Percentiles rank a stretch among this genome's conserved stretches.
Conservation (phyloP, 768 basidiomycete species). For the Gloeopeniophorella convolvens region DNA sequence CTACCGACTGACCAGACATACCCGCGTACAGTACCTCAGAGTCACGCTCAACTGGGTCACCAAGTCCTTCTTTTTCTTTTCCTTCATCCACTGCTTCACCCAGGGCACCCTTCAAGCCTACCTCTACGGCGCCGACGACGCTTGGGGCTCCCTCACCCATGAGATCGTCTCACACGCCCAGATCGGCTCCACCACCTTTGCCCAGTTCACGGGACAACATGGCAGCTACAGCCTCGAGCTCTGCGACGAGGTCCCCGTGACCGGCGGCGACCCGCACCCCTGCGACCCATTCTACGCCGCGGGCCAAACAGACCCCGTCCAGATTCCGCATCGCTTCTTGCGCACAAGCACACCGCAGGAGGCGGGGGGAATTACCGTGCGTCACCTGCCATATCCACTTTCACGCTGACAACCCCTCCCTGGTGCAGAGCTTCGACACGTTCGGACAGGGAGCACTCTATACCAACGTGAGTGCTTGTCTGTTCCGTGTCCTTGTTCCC, state of each 20-base stretch:
- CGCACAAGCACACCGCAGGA: background rate
- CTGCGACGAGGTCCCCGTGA: conserved; percentile 41
- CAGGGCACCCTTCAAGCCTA: conserved; percentile 48
- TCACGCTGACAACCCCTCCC: background rate
- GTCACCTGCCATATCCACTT: background rate
- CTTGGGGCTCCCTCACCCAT: conserved; percentile 33
- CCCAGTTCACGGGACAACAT: conserved; percentile 24
- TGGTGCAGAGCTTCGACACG: background rate
- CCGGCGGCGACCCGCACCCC: conserved; percentile 4
- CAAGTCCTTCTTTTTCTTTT: conserved; percentile 43
- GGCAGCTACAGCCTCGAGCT: conserved; percentile 31
- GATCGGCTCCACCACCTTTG: conserved; percentile 32
- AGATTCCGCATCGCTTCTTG: conserved; percentile 8
- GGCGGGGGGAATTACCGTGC: too few relatives aligned
- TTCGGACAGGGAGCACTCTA: background rate
- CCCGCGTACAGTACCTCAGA: conserved; percentile 23
- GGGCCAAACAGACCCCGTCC: conserved; percentile 29
- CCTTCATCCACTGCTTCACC: conserved; percentile 43
- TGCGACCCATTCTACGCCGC: conserved; percentile 19
- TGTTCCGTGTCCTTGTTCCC: background rate
- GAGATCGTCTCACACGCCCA: conserved; percentile 33
- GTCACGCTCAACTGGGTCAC: conserved; percentile 30
- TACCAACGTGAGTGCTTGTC: background rate
- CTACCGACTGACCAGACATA: background rate
- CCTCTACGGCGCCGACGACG: conserved; percentile 39